phyloP scores from a whole-genome alignment of 2,329 filamentous ascomycete genomes.

The Colletotrichum acutatum region DNA sequence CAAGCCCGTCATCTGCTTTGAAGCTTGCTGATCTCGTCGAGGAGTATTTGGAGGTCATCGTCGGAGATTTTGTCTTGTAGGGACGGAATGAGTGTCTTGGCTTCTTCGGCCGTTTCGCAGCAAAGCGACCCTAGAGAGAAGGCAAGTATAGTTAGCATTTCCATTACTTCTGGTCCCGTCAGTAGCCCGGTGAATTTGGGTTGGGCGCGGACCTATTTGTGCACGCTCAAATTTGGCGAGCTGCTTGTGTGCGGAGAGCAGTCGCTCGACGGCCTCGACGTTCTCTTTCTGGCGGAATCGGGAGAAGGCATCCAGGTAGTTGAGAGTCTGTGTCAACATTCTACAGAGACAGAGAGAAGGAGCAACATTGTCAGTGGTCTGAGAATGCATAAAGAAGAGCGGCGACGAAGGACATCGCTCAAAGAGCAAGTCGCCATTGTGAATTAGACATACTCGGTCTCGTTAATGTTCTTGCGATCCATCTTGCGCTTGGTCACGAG shows the following conservation, averaged over 20 bases:
- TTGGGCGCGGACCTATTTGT: conserved; percentile 75
- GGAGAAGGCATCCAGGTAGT: conserved; percentile 94
- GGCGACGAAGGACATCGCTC: neutral
- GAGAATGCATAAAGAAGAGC: too few species aligned
- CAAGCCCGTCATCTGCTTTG: conserved; percentile 47
- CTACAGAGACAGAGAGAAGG: conserved; percentile 47
- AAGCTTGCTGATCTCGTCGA: conserved; percentile 91
- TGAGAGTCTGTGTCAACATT: conserved; percentile 86
- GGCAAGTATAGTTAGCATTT: conserved; percentile 9
- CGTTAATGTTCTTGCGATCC: conserved; percentile 83
- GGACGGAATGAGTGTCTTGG: conserved; percentile 93
- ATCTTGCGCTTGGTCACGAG: conserved; percentile 83
- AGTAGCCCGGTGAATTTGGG: neutral
- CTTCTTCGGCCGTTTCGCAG: conserved; percentile 93
- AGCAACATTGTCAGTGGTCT: neutral
- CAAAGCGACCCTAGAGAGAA: conserved; percentile 79
- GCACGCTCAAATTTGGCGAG: conserved; percentile 94
- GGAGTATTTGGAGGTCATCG: conserved; percentile 85
- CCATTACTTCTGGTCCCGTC: too few species aligned
- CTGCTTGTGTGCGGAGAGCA: conserved; percentile 82
- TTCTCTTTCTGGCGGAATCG: conserved; percentile 97
- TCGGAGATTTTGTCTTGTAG: conserved; percentile 90
- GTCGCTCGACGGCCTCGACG: conserved; percentile 90
- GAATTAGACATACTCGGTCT: conserved; percentile 71
- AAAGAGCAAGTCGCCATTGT: neutral